Evolutionary conservation across 2,329 filamentous ascomycete genomes (phyloP).

Genomic region (Fusarium mangiferae): DNA sequence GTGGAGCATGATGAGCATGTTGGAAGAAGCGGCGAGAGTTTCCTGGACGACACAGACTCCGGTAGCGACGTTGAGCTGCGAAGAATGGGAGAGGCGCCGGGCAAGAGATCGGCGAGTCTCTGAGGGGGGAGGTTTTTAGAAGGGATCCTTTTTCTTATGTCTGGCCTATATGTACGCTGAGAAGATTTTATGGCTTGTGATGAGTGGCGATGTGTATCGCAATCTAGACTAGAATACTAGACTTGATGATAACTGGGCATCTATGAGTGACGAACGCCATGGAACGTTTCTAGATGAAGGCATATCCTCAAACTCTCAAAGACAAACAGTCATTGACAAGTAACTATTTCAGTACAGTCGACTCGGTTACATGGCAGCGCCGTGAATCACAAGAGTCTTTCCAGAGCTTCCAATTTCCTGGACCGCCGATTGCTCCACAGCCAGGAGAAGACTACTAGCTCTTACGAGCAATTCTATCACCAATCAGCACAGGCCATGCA

Average conservation of each 20-base stretch:
- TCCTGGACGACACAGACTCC: conserved; percentile 47
- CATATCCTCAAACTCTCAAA: background rate
- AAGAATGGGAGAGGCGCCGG: conserved; percentile 40
- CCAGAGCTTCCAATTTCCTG: conserved; percentile 69
- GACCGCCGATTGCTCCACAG: conserved; percentile 71
- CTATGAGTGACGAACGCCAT: background rate
- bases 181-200: conserved; percentile 14
- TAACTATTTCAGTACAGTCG: no score
- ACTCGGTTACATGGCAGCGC: conserved; percentile 38
- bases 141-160: background rate
- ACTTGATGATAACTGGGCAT: background rate
- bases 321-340: no score
- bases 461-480: conserved; percentile 72
- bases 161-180: conserved; percentile 15
- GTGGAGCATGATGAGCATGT: conserved; percentile 7
- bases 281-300: background rate
- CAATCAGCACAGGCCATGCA: conserved; percentile 16
- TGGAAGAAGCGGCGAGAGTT: conserved; percentile 35
- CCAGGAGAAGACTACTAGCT: conserved; percentile 70
- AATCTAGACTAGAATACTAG: conserved; percentile 2
- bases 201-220: background rate
- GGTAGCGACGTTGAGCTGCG: conserved; percentile 50
- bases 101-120: conserved; percentile 41
- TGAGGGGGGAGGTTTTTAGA: conserved; percentile 4
- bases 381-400: conserved; percentile 74